Conservation (phyloP, 192 early-diverging fungal genomes). For the Nowakowskiella sp. region DNA sequence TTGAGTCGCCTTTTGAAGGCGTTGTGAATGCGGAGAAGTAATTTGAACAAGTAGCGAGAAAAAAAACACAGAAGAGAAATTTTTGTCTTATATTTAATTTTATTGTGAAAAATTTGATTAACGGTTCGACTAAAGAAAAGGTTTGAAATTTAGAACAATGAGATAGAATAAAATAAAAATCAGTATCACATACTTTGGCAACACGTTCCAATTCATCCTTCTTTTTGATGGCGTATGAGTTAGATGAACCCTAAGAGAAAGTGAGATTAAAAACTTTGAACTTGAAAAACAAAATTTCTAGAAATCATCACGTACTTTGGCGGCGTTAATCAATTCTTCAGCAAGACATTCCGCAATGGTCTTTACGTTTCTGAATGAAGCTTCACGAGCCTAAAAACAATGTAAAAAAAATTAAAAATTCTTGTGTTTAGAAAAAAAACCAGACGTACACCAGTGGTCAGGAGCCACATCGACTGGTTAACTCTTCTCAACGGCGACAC, state of each 20-base stretch:
- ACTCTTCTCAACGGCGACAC: conserved; percentile 96
- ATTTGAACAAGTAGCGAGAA: no score
- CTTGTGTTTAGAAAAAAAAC: conserved; percentile 3
- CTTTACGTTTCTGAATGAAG: conserved; percentile 99
- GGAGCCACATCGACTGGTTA: conserved; percentile 88
- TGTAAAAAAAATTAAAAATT: conserved; percentile 17
- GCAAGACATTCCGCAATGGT: conserved; percentile 99
- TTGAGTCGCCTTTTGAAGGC: no score
- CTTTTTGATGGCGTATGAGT: conserved; percentile 99
- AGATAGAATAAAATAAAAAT: conserved; percentile 22
- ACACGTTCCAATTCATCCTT: conserved; percentile 97
- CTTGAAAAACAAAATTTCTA: conserved; percentile 20
- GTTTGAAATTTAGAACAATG: background rate
- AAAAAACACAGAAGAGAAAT: no score
- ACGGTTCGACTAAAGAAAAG: no score
- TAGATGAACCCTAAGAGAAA: conserved; percentile 98
- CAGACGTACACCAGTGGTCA: conserved; percentile 83
- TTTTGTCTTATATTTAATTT: no score
- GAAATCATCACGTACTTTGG: conserved; percentile 27
- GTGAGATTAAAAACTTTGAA: no score
- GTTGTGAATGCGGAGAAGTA: no score
- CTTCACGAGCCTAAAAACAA: conserved; percentile 73
- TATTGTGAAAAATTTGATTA: no score
- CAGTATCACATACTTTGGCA: conserved; percentile 66
- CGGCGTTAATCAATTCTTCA: conserved; percentile 98